Evolutionary conservation across 495 filamentous ascomycete genomes (phyloP).

Genomic region (Viridothelium virens): DNA sequence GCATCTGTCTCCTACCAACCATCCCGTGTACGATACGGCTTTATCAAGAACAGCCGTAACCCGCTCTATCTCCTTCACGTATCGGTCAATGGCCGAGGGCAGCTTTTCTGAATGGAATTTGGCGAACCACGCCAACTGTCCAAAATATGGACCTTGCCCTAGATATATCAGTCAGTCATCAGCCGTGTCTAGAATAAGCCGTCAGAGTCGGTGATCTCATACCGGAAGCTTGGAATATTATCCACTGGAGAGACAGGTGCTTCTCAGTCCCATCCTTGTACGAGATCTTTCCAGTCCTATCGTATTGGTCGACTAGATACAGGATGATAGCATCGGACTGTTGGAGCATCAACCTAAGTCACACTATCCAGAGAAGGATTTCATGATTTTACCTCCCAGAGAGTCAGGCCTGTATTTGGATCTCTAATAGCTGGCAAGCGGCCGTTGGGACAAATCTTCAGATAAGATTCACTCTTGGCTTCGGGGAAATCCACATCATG

Average conservation of each 20-base stretch:
- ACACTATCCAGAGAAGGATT: background rate
- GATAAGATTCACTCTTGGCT: constrained; percentile 50
- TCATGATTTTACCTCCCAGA: constrained; percentile 42
- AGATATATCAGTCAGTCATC: background rate
- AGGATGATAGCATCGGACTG: constrained; percentile 25
- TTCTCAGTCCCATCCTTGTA: constrained; percentile 15
- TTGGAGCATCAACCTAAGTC: background rate
- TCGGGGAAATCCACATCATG: constrained; percentile 40
- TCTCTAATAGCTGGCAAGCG: constrained; percentile 59
- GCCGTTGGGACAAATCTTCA: constrained; percentile 62
- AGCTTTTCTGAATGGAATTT: constrained; percentile 35
- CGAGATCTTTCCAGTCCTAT: constrained; percentile 14
- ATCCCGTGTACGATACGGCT: background rate
- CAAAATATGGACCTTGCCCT: constrained; percentile 45
- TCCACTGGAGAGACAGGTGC: constrained; percentile 29
- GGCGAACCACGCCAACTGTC: constrained; percentile 40
- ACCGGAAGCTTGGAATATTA: constrained; percentile 41
- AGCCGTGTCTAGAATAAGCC: background rate
- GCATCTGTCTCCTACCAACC: background rate
- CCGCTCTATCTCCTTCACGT: constrained; percentile 39
- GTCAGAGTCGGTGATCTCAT: constrained; percentile 21
- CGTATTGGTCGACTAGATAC: constrained; percentile 26
- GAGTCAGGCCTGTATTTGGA: constrained; percentile 54
- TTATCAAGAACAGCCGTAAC: constrained; percentile 32
- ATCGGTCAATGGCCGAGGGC: constrained; percentile 38